Evolutionary conservation across 257 asterid species (phyloP).

Genomic region (Verbascum thapsus): DNA sequence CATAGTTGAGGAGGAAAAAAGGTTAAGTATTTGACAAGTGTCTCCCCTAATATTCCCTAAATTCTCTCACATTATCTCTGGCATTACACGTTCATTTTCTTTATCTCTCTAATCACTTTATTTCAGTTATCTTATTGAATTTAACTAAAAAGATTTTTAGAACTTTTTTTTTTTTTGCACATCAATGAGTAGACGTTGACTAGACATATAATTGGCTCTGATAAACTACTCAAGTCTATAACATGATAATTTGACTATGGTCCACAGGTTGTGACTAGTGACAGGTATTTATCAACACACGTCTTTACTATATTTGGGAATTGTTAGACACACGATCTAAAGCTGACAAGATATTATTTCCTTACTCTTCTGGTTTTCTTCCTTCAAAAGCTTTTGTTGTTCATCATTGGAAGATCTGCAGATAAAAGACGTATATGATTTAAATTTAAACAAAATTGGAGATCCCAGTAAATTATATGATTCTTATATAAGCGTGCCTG

Average conservation of each 20-base stretch:
- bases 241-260: slow-evolving; percentile 17
- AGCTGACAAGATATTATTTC: slow-evolving; percentile 14
- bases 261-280: background rate
- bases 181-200: too few species aligned
- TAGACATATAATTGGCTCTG: slow-evolving; percentile 5
- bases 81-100: too few species aligned
- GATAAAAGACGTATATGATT: slow-evolving; percentile 24
- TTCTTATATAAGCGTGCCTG: slow-evolving; percentile 50
- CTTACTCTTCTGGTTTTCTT: slow-evolving; percentile 75
- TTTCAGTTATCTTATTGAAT: too few species aligned
- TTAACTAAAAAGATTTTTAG: slow-evolving; percentile 17
- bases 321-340: slow-evolving; percentile 11
- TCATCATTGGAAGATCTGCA: slow-evolving; percentile 70
- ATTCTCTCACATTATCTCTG: background rate
- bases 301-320: background rate
- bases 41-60: too few species aligned
- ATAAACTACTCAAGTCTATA: background rate
- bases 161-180: slow-evolving; percentile 1
- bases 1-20: slow-evolving; percentile 19
- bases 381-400: slow-evolving; percentile 56
- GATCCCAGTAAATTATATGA: slow-evolving; percentile 17
- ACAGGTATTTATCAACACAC: background rate
- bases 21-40: slow-evolving; percentile 6
- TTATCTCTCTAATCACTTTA: too few species aligned
- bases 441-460: slow-evolving; percentile 15